A percentile compares a stretch with the other conserved stretches of the same genome.
These are phyloP conservation scores for Globisporangium middletonii DNA, from an alignment of 352 stramenopile genomes.

Conservation along the genomic window DNA sequence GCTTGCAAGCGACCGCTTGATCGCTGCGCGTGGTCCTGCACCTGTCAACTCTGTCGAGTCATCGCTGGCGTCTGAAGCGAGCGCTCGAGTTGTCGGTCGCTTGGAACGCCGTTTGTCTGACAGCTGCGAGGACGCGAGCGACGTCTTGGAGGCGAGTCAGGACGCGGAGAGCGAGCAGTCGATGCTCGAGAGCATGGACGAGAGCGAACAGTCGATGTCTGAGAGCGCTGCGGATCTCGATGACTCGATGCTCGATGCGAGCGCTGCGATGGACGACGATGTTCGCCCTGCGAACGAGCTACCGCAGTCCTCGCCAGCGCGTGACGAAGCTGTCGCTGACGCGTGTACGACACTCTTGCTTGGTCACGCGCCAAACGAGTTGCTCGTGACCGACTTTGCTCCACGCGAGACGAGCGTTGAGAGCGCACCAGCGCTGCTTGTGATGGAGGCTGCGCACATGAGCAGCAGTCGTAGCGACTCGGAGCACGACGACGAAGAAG, in stretches of 20 bases:
- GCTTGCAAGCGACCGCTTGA: not conserved
- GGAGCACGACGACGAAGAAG: no score
- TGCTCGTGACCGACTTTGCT: not conserved
- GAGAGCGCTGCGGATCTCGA: not conserved
- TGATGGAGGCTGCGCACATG: no score
- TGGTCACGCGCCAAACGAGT: not conserved
- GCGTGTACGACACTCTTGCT: not conserved
- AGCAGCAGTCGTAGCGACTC: no score
- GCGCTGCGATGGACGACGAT: not conserved
- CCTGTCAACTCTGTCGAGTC: no score
- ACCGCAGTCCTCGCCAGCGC: not conserved
- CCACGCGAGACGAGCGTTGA: not conserved
- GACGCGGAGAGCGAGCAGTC: not conserved
- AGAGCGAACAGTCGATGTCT: slow-evolving; percentile 20
- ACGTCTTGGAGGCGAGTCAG: not conserved
- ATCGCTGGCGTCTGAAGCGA: not conserved
- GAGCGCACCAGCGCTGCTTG: not conserved
- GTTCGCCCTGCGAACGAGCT: not conserved
- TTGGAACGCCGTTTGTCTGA: not conserved
- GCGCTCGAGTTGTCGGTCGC: not conserved
- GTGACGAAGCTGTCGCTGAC: not conserved
- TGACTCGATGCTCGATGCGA: slow-evolving; percentile 1
- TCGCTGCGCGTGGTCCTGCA: no score
- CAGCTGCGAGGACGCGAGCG: not conserved
- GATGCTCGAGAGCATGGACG: not conserved